A percentile compares a stretch with the other conserved stretches of the same genome.
phyloP scores from a whole-genome alignment of 2,329 filamentous ascomycete species.

The Penicillium sp. region DNA sequence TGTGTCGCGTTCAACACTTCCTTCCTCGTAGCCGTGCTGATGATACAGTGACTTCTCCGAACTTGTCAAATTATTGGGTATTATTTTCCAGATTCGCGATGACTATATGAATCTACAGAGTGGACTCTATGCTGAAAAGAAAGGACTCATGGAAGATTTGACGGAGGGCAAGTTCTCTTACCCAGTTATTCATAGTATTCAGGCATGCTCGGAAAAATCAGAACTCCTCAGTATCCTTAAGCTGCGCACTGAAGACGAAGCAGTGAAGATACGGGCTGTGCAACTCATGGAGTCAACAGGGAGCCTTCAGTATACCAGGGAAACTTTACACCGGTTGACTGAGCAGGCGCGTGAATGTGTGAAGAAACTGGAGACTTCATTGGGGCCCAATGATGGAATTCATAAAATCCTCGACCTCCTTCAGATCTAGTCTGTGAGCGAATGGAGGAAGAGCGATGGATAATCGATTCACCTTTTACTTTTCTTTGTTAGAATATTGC shows the following conservation, averaged over 20 bases:
- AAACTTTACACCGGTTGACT: not conserved
- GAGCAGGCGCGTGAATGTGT: not conserved
- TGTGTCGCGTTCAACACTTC: not conserved
- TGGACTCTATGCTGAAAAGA: not conserved
- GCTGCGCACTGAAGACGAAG: conserved; percentile 2
- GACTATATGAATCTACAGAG: conserved; percentile 23
- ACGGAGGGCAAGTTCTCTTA: conserved; percentile 16
- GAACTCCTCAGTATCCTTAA: conserved; percentile 7
- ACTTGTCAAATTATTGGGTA: conserved; percentile 66
- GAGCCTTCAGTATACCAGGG: conserved; percentile 5
- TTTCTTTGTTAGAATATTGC: no score
- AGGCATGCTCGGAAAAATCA: not conserved
- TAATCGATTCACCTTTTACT: no score
- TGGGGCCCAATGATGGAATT: not conserved
- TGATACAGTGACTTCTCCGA: conserved; percentile 39
- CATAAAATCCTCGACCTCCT: not conserved
- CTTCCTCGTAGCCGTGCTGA: no score
- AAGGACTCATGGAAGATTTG: conserved; percentile 14
- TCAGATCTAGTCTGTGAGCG: no score
- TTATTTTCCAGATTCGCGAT: conserved; percentile 77
- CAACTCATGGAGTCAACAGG: conserved; percentile 6
- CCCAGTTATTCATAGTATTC: conserved; percentile 6
- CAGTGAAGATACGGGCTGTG: conserved; percentile 2
- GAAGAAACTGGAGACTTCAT: not conserved
- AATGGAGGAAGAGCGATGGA: no score